Evolutionary conservation across 2,329 filamentous ascomycete genomes (phyloP).

Genomic region (Albifimbria verrucaria): DNA sequence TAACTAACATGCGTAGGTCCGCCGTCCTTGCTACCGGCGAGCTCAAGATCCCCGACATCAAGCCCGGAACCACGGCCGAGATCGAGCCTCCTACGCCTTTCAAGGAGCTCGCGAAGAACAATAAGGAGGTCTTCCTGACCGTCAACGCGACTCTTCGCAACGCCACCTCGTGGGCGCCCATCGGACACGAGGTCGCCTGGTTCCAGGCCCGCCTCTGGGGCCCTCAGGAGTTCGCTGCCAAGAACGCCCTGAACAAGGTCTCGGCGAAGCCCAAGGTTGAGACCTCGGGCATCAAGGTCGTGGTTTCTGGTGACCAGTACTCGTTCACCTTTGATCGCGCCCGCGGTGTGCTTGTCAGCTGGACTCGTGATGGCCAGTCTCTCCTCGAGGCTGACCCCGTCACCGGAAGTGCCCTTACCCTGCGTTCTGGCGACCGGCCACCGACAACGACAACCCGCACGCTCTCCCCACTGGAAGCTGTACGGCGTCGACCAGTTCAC

Average conservation of each 20-base stretch:
- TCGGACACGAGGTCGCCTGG: conserved; percentile 54
- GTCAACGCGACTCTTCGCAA: conserved; percentile 40
- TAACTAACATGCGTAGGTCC: conserved; percentile 9
- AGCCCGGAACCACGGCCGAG: conserved; percentile 32
- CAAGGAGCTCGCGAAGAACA: conserved; percentile 20
- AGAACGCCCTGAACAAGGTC: conserved; percentile 6
- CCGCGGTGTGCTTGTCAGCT: conserved; percentile 38
- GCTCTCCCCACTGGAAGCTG: conserved; percentile 56
- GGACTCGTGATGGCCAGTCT: conserved; percentile 31
- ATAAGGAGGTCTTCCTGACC: conserved; percentile 41
- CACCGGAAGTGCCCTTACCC: conserved; percentile 33
- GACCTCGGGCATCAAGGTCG: conserved; percentile 5
- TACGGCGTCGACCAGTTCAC: conserved; percentile 46
- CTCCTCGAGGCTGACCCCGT: conserved; percentile 33
- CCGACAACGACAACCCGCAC: conserved; percentile 59
- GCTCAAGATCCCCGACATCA: conserved; percentile 37
- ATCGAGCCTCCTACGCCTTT: conserved; percentile 28
- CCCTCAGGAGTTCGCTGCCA: not conserved
- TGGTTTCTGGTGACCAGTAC: conserved; percentile 23
- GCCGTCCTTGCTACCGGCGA: conserved; percentile 27
- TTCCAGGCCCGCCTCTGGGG: conserved; percentile 39
- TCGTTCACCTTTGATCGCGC: conserved; percentile 41
- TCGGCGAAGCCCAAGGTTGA: conserved; percentile 19
- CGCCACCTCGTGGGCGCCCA: conserved; percentile 46
- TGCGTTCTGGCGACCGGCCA: conserved; percentile 62